Evolutionary conservation across 2,329 filamentous ascomycete genomes (phyloP).

Genomic region (Pseudonectria buxi): DNA sequence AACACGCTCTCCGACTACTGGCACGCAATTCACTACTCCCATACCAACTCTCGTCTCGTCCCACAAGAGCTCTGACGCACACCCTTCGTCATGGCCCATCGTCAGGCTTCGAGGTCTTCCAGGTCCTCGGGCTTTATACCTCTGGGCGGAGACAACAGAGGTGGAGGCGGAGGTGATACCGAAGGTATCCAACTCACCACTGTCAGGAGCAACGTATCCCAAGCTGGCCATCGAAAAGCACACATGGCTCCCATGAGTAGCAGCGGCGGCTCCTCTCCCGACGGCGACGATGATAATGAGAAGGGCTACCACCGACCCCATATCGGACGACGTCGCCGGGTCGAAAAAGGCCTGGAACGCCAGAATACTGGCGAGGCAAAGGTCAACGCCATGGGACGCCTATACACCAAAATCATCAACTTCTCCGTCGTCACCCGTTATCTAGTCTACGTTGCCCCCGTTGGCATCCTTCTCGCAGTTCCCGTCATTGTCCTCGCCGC

Average conservation of each 20-base stretch:
- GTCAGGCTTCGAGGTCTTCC: slow-evolving; percentile 28
- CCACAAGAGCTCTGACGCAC: slow-evolving; percentile 12
- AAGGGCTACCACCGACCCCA: slow-evolving; percentile 28
- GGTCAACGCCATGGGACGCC: slow-evolving; percentile 58
- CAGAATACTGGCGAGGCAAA: slow-evolving; percentile 46
- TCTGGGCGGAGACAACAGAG: slow-evolving; percentile 27
- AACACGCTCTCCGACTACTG: too few species aligned
- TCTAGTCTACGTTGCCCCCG: slow-evolving; percentile 59
- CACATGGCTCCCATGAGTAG: slow-evolving; percentile 32
- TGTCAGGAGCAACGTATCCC: slow-evolving; percentile 48
- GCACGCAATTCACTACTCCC: too few species aligned
- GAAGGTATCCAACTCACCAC: slow-evolving; percentile 48
- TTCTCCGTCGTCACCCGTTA: slow-evolving; percentile 61
- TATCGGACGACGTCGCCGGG: slow-evolving; percentile 39
- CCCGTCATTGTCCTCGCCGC: slow-evolving; percentile 52
- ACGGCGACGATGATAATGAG: slow-evolving; percentile 41
- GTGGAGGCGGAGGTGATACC: slow-evolving; percentile 29
- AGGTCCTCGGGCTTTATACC: slow-evolving; percentile 39
- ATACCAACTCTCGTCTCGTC: slow-evolving; percentile 2
- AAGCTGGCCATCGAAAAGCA: slow-evolving; percentile 44
- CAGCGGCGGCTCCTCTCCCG: slow-evolving; percentile 26
- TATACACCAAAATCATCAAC: slow-evolving; percentile 58
- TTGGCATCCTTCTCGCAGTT: slow-evolving; percentile 54
- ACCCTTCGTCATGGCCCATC: slow-evolving; percentile 20
- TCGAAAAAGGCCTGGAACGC: slow-evolving; percentile 32